Evolutionary conservation across 495 filamentous ascomycete genomes (phyloP).

Genomic region (Pseudotulostoma volvatum): DNA sequence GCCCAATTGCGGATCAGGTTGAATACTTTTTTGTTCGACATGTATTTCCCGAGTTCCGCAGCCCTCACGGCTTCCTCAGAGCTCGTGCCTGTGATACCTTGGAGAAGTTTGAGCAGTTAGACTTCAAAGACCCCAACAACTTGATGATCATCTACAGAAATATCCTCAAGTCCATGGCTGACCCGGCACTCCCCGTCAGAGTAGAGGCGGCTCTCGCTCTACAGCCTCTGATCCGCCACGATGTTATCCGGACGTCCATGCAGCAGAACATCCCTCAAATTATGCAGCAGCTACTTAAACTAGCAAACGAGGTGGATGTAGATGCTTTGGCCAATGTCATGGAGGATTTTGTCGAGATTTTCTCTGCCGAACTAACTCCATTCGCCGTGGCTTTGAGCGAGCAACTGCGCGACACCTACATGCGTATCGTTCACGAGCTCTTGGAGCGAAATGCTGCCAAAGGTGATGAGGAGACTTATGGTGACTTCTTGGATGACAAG

Average conservation of each 20-base stretch:
- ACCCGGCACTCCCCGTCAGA: conserved; percentile 74
- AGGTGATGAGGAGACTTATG: conserved; percentile 61
- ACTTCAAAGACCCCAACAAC: conserved; percentile 91
- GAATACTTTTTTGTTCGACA: conserved; percentile 97
- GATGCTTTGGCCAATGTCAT: conserved; percentile 96
- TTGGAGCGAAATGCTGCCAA: conserved; percentile 63
- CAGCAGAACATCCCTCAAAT: conserved; percentile 97
- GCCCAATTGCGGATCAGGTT: conserved; percentile 93
- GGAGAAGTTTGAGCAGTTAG: conserved; percentile 90
- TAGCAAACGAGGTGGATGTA: conserved; percentile 91
- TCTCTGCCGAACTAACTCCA: conserved; percentile 84
- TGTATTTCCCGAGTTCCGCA: conserved; percentile 95
- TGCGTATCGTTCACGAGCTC: conserved; percentile 83
- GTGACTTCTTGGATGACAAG: conserved; percentile 93
- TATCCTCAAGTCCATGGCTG: conserved; percentile 93
- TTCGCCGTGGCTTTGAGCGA: conserved; percentile 97
- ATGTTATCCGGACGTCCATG: conserved; percentile 85
- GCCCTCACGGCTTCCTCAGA: conserved; percentile 79
- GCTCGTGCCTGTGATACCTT: conserved; percentile 92
- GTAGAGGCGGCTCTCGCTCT: conserved; percentile 90
- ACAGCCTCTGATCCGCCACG: conserved; percentile 89
- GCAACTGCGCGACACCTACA: conserved; percentile 89
- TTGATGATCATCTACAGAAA: conserved; percentile 90
- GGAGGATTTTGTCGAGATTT: conserved; percentile 99
- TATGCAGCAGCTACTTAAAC: conserved; percentile 94